These are phyloP conservation scores for Aspergillus novoparasiticus DNA, from an alignment of 2,329 filamentous ascomycete species.

Conservation along the genomic window DNA sequence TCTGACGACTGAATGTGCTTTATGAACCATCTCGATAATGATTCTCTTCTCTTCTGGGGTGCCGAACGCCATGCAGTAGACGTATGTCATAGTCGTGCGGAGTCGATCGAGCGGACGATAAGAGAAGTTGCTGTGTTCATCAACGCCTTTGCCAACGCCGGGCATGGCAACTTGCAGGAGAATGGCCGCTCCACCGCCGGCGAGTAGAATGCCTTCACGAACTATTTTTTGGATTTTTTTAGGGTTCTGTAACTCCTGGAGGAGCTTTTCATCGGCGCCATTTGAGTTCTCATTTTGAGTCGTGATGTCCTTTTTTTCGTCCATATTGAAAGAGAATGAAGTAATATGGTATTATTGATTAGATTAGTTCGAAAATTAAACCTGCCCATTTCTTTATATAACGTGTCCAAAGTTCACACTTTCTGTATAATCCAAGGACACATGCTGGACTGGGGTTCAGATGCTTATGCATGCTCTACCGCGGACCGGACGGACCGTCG, in stretches of 20 bases:
- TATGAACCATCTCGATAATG: slow-evolving; percentile 8
- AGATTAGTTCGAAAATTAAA: not conserved
- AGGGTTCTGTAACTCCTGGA: not conserved
- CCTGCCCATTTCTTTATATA: not conserved
- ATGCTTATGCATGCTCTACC: not conserved
- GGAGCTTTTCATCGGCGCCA: not conserved
- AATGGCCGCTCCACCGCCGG: slow-evolving; percentile 5
- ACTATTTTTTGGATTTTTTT: not conserved
- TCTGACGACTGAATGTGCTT: not conserved
- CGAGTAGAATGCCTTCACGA: slow-evolving; percentile 6
- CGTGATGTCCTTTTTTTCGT: not conserved
- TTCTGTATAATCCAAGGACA: not conserved
- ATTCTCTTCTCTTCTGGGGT: slow-evolving; percentile 3
- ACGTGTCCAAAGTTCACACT: not conserved
- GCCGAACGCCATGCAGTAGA: slow-evolving; percentile 12
- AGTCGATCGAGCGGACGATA: slow-evolving; percentile 5
- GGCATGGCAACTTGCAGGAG: slow-evolving; percentile 14
- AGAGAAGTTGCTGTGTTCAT: slow-evolving; percentile 12
- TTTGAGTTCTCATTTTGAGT: not conserved
- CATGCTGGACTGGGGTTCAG: not conserved
- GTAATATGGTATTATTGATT: not conserved
- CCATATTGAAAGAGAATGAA: not conserved
- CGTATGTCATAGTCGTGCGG: slow-evolving; percentile 4
- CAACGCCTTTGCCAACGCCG: slow-evolving; percentile 9
- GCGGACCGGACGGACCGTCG: not conserved